Evolutionary conservation across 2,329 filamentous ascomycete species (phyloP).

Genomic region (Diplodia seriata): DNA sequence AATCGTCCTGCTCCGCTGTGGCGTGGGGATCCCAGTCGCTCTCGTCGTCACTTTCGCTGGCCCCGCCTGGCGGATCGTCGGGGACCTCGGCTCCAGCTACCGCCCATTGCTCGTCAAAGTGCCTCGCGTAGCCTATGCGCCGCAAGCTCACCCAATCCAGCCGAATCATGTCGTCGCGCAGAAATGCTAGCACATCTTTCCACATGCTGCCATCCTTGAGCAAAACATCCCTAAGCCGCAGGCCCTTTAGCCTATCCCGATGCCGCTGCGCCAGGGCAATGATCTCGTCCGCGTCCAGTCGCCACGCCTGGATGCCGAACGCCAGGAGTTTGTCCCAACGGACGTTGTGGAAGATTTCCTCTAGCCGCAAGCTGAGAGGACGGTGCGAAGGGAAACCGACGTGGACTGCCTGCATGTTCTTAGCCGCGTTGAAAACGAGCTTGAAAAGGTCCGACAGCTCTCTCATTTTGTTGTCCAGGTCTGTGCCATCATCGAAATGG

Average conservation of each 20-base stretch:
- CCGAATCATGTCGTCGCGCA: conserved; percentile 63
- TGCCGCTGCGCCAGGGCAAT: conserved; percentile 64
- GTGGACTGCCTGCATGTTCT: conserved; percentile 68
- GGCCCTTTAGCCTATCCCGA: conserved; percentile 61
- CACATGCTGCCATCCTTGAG: conserved; percentile 66
- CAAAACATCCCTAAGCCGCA: conserved; percentile 67
- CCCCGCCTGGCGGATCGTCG: conserved; percentile 52
- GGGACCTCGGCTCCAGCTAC: conserved; percentile 56
- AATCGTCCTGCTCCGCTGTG: conserved; percentile 42
- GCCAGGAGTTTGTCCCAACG: conserved; percentile 67
- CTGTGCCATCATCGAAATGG: conserved; percentile 65
- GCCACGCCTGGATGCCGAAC: conserved; percentile 71
- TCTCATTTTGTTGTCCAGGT: conserved; percentile 64
- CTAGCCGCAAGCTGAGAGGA: conserved; percentile 64
- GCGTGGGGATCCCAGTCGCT: conserved; percentile 45
- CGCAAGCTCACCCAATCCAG: conserved; percentile 69
- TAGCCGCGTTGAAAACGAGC: conserved; percentile 64
- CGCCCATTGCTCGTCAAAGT: conserved; percentile 58
- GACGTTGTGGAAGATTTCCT: conserved; percentile 68
- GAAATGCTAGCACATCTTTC: conserved; percentile 64
- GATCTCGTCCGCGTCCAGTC: conserved; percentile 66
- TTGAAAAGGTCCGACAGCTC: conserved; percentile 65
- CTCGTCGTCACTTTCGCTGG: conserved; percentile 54
- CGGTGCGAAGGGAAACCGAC: conserved; percentile 67
- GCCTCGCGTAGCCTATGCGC: conserved; percentile 64